Percentiles rank a stretch among this genome's conserved stretches.
phyloP scores from a whole-genome alignment of 225 moss, liverwort and hornwort species.

The Pleurozium schreberi region DNA sequence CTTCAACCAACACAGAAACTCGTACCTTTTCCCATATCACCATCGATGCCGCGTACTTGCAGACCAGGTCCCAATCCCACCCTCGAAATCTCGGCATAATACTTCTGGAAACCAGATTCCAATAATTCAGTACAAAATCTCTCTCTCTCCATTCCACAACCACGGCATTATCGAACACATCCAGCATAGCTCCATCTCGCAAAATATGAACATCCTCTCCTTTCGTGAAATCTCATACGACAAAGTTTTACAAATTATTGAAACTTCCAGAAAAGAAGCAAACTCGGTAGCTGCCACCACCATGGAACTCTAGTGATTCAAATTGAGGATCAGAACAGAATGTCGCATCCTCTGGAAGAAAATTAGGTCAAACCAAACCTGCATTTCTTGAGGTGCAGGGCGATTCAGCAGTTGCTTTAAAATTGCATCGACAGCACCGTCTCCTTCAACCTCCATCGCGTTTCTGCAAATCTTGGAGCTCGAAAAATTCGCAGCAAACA shows the following conservation, averaged over 20 bases:
- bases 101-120: constrained; percentile 20
- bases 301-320: neutral
- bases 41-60: constrained; percentile 57
- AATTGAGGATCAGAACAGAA: neutral
- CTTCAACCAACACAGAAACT: neutral
- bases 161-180: neutral
- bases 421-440: neutral
- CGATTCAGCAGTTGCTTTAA: constrained; percentile 8
- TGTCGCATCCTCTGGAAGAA: neutral
- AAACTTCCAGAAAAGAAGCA: neutral
- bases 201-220: neutral
- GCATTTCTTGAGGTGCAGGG: constrained; percentile 17
- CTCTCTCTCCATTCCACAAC: neutral
- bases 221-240: neutral
- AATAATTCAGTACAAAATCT: neutral
- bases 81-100: constrained; percentile 43
- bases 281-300: neutral
- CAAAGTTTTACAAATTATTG: neutral
- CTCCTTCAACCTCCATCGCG: constrained; percentile 11
- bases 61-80: constrained; percentile 57
- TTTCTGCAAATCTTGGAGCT: neutral
- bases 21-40: constrained; percentile 75
- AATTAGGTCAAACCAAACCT: constrained; percentile 7
- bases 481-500: neutral
- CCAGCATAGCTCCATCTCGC: neutral